phyloP scores from a whole-genome alignment of 208 protist genomes.

The Crithidia brevicula region DNA sequence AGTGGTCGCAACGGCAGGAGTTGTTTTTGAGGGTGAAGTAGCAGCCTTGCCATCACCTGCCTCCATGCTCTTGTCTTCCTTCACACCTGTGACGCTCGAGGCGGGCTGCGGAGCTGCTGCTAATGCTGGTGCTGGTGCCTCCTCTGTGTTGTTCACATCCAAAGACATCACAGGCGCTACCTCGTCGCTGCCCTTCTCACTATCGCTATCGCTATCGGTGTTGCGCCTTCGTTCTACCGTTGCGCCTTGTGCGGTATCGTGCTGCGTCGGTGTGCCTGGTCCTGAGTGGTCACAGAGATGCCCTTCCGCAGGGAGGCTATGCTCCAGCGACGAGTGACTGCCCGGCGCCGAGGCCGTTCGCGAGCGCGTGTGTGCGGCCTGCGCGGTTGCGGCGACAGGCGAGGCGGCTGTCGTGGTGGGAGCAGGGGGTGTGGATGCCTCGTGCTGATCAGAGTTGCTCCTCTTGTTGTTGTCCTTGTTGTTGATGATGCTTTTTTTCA shows the following conservation, averaged over 20 bases:
- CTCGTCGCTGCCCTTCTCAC: background rate
- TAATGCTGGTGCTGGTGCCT: background rate
- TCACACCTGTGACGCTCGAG: background rate
- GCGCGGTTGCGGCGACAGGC: no score
- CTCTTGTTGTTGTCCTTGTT: no score
- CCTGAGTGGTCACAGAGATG: background rate
- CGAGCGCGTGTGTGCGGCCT: no score
- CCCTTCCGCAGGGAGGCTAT: slow-evolving; percentile 20
- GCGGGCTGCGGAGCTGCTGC: no score
- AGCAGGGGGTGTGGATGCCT: no score
- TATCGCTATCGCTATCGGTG: background rate
- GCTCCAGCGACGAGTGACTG: slow-evolving; percentile 17
- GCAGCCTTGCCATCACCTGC: no score
- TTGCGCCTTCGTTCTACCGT: slow-evolving; percentile 1
- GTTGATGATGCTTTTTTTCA: no score
- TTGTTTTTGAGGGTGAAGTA: no score
- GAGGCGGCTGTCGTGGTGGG: no score
- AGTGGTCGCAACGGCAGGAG: no score
- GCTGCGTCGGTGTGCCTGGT: background rate
- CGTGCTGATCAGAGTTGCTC: no score
- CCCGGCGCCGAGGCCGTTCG: background rate
- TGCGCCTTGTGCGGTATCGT: background rate
- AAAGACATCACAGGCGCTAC: background rate
- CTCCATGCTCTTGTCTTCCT: background rate
- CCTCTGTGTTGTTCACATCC: background rate